Evolutionary conservation across 768 basidiomycete genomes (phyloP).

Genomic region (Fibroporia radiculosa): DNA sequence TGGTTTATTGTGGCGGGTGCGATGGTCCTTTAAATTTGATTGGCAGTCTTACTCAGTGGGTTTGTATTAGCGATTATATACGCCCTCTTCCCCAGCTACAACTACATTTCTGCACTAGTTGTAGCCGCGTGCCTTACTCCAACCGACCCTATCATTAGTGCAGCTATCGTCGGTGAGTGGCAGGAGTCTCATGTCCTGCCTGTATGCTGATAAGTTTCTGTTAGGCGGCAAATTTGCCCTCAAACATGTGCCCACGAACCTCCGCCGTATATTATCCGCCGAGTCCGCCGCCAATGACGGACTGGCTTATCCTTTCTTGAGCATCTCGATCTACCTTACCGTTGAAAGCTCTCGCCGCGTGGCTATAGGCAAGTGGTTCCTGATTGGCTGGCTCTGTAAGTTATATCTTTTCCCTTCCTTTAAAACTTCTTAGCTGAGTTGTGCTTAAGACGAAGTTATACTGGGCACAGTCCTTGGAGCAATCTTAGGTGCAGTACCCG

Average conservation of each 20-base stretch:
- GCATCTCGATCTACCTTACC: slow-evolving; percentile 79
- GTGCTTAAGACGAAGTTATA: slow-evolving; percentile 62
- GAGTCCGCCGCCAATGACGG: slow-evolving; percentile 97
- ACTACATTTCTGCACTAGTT: slow-evolving; percentile 69
- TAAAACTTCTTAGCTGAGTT: not conserved
- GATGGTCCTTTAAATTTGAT: slow-evolving; percentile 9
- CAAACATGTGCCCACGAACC: slow-evolving; percentile 61
- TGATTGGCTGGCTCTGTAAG: slow-evolving; percentile 77
- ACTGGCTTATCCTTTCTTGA: slow-evolving; percentile 87
- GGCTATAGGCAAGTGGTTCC: slow-evolving; percentile 80
- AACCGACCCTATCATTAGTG: slow-evolving; percentile 92
- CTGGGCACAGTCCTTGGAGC: slow-evolving; percentile 68
- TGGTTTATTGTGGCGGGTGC: slow-evolving; percentile 72
- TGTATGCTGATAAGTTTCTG: not conserved
- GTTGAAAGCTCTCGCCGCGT: slow-evolving; percentile 52
- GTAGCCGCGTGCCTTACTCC: slow-evolving; percentile 88
- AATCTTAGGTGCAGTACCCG: slow-evolving; percentile 29
- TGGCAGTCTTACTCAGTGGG: slow-evolving; percentile 2
- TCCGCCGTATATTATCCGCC: slow-evolving; percentile 76
- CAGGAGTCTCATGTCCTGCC: not conserved
- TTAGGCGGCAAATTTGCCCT: slow-evolving; percentile 64
- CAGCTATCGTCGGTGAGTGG: slow-evolving; percentile 59
- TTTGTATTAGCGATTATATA: slow-evolving; percentile 51
- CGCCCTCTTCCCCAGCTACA: slow-evolving; percentile 62
- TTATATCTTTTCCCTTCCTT: slow-evolving; percentile 11